phyloP scores from a whole-genome alignment of 768 basidiomycete species.

The Trametes meyenii region DNA sequence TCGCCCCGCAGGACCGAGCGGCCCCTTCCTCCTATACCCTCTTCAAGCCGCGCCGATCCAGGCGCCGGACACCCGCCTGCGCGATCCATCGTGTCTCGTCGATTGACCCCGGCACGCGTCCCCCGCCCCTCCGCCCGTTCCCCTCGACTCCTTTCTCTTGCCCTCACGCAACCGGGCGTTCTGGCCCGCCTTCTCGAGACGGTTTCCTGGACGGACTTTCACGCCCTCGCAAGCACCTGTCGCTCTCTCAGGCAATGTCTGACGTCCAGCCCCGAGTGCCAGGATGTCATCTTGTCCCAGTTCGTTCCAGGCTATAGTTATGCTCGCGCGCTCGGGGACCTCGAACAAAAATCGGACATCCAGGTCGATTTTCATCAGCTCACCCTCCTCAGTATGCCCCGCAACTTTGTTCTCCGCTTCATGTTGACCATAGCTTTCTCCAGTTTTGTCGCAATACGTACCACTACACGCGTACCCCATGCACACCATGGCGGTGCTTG shows the following conservation, averaged over 20 bases:
- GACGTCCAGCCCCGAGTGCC: conserved; percentile 32
- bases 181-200: conserved; percentile 36
- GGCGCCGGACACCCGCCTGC: background rate
- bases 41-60: conserved; percentile 1
- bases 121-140: conserved; percentile 14
- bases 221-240: conserved; percentile 41
- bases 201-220: conserved; percentile 44
- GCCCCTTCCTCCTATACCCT: conserved; percentile 27
- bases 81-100: background rate
- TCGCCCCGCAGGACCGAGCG: conserved; percentile 18
- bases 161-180: conserved; percentile 21
- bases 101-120: background rate
- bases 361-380: conserved; percentile 60
- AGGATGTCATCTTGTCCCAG: conserved; percentile 44
- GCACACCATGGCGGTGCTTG: conserved; percentile 58
- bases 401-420: conserved; percentile 11
- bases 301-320: conserved; percentile 62
- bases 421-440: background rate
- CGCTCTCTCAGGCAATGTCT: conserved; percentile 39
- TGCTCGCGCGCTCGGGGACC: conserved; percentile 46
- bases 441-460: conserved; percentile 67
- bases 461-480: conserved; percentile 73
- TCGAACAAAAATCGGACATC: conserved; percentile 47
- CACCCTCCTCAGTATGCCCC: conserved; percentile 62
- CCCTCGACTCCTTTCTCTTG: background rate